Evolutionary conservation across 306 rosid genomes (phyloP), one percentile per base, ranked within the genome.

Genomic region (Vicia villosa): DNA sequence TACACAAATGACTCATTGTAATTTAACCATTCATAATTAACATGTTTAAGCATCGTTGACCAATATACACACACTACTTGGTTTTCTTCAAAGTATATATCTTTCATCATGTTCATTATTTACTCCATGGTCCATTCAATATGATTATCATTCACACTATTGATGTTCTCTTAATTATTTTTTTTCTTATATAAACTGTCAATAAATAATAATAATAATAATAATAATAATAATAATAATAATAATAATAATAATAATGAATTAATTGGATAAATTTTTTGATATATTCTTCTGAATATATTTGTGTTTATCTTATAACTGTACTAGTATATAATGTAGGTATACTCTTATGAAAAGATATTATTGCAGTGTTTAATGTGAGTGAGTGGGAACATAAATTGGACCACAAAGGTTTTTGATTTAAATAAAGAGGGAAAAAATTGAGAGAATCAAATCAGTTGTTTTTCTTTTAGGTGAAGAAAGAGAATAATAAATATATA

Each of bases 331-430:
- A 56, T 62, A 49, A 60, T 64, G 46, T 51, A 60, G 65, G 46
- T 59, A 75, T 54, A 63, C 62, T 34, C 46, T 78, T 70, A 41
- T 66, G 72, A 74, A 69, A 51, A 75, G 42, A 75, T 59, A 78
- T 57, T 66, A 74, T 58, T 58, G 30, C 68, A 34, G 78, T 66
- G 42, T 66, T 60, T 37, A 70, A 26, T 56, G 80, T 61, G 71
- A 42, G 76, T 66, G 74, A 75, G 81, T 72, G 86, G 86, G 83
- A 82, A 66, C 81, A 74, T 74, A 71, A 69, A 60, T 59, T 82
- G 86, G 83, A 82, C 86, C 86, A 79, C 83, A 82, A 61, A 28
- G 40, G 72, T 66, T 73, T 70, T 73, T 70, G 49, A 51, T 74
- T 70, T 69, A 69, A 69, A 58, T 41, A 24, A 82, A 74, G 61